These are phyloP conservation scores for Paraurostyla sp. DNA, from an alignment of 73 alveolate species.

Conservation along the genomic window DNA sequence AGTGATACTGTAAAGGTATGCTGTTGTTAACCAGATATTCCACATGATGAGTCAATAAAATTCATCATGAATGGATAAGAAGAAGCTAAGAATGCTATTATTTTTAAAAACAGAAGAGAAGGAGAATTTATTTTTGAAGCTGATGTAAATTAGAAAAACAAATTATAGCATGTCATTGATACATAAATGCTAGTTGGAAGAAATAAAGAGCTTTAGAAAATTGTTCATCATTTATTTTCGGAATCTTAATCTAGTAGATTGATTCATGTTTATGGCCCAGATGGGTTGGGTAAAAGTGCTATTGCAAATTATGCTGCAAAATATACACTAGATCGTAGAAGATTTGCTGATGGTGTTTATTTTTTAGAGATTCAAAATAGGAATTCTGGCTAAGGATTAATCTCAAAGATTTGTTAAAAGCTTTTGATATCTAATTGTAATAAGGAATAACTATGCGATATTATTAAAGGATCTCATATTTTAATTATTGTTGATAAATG, in stretches of 20 bases:
- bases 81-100: constrained; percentile 14
- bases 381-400: constrained; percentile 28
- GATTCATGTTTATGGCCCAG: constrained; percentile 59
- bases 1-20: constrained; percentile 63
- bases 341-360: constrained; percentile 65
- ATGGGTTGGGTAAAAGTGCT: constrained; percentile 66
- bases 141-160: constrained; percentile 43
- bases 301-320: constrained; percentile 73
- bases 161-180: constrained; percentile 38
- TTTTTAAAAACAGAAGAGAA: constrained; percentile 49
- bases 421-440: constrained; percentile 31
- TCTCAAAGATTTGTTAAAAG: constrained; percentile 53
- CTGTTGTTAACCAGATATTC: constrained; percentile 80
- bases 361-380: constrained; percentile 57
- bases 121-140: constrained; percentile 43
- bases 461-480: constrained; percentile 41
- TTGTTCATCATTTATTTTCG: constrained; percentile 24
- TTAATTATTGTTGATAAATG: constrained; percentile 66
- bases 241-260: constrained; percentile 7
- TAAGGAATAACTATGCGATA: constrained; percentile 56
- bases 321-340: constrained; percentile 64
- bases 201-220: constrained; percentile 45
- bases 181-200: constrained; percentile 66
- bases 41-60: constrained; percentile 84
- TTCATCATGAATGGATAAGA: constrained; percentile 60